phyloP scores from a whole-genome alignment of 805 yeast species.

The Saccharomycopsis fodiens region DNA sequence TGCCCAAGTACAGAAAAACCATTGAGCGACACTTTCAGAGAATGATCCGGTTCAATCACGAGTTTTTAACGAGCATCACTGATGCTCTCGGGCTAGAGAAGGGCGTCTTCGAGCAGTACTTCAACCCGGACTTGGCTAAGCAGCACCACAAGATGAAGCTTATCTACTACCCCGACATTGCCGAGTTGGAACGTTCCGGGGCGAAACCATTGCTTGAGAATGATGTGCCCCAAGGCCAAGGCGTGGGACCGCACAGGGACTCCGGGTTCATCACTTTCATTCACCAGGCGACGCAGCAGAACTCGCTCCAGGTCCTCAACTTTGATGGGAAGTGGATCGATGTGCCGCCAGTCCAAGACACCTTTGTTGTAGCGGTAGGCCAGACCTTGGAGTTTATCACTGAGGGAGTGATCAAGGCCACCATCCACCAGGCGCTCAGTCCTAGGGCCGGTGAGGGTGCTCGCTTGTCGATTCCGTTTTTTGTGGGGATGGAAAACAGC shows the following conservation, averaged over 20 bases:
- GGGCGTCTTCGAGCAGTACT: conserved; percentile 39
- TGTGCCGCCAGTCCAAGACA: conserved; percentile 40
- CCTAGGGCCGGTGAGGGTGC: conserved; percentile 31
- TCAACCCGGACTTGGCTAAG: conserved; percentile 35
- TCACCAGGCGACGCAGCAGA: conserved; percentile 45
- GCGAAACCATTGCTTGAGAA: conserved; percentile 12
- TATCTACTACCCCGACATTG: conserved; percentile 46
- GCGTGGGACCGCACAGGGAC: conserved; percentile 63
- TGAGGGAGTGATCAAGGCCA: conserved; percentile 50
- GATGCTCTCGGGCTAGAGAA: conserved; percentile 46
- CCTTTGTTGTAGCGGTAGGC: conserved; percentile 52
- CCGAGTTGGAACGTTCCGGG: conserved; percentile 22
- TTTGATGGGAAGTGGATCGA: conserved; percentile 50
- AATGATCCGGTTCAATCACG: conserved; percentile 37
- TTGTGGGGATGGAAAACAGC: conserved; percentile 16
- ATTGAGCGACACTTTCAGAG: conserved; percentile 37
- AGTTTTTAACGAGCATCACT: conserved; percentile 40
- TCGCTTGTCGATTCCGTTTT: conserved; percentile 24
- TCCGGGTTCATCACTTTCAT: conserved; percentile 55
- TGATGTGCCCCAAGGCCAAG: conserved; percentile 32
- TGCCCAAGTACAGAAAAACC: conserved; percentile 38
- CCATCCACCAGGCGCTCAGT: conserved; percentile 46
- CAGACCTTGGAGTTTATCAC: conserved; percentile 56
- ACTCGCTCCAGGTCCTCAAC: conserved; percentile 50
- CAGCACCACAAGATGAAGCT: conserved; percentile 48